phyloP scores from a whole-genome alignment of 345 rosid genomes.

The Linum trigynum region DNA sequence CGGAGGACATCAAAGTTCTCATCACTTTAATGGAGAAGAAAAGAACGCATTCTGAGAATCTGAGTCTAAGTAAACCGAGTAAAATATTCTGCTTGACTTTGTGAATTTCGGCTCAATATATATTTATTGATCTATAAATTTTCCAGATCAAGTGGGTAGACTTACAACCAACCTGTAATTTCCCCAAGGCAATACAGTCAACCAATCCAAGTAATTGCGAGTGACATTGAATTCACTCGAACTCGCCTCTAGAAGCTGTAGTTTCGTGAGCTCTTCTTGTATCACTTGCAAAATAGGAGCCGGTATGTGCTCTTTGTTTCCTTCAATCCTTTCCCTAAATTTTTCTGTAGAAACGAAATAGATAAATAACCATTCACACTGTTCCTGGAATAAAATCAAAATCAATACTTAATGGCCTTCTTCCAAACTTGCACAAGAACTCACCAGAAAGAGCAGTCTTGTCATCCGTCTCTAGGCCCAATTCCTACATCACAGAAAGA shows the following conservation, averaged over 20 bases:
- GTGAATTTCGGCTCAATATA: not conserved
- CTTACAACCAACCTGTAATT: conserved; percentile 55
- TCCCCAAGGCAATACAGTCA: conserved; percentile 96
- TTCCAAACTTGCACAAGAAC: conserved; percentile 12
- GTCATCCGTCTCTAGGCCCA: conserved; percentile 97
- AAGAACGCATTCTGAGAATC: not conserved
- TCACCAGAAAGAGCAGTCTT: conserved; percentile 94
- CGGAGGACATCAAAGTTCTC: conserved; percentile 88
- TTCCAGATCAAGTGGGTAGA: not conserved
- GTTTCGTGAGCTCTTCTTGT: conserved; percentile 94
- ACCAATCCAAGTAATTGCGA: conserved; percentile 98
- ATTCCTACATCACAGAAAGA: conserved; percentile 51
- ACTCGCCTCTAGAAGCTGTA: conserved; percentile 97
- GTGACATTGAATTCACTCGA: conserved; percentile 99
- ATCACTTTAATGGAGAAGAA: conserved; percentile 46
- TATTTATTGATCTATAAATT: not conserved
- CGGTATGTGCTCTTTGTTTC: conserved; percentile 78
- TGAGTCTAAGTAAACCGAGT: not conserved
- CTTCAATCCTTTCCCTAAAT: conserved; percentile 88
- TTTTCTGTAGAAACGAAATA: conserved; percentile 51
- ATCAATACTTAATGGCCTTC: not conserved
- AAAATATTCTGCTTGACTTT: not conserved
- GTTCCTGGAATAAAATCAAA: not conserved
- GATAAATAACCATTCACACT: not conserved
- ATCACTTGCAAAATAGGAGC: conserved; percentile 84